Evolutionary conservation across 495 filamentous ascomycete species (phyloP), one percentile per base, ranked within the genome.

Genomic region (Margaritispora aquatica): DNA sequence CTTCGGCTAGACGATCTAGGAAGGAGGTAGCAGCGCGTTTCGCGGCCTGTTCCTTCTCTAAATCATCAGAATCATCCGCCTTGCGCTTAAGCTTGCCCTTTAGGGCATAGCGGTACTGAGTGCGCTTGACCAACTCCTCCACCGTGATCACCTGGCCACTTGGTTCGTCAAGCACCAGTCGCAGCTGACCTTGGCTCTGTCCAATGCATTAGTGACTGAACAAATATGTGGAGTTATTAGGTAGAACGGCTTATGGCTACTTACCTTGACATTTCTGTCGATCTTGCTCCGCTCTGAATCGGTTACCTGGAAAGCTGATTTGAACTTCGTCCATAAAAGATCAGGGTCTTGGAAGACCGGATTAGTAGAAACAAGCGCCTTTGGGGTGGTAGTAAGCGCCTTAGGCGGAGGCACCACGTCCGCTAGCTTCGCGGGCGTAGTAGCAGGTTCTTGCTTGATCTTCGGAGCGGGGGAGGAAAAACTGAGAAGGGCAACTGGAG

Each of bases 81-180:
- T 44, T 44, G 17, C 38, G 38, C 17, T 44, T 44, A n/a, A 44
- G 38, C 38, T 44, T 44, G 7, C 7, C 15, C 7, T n/a, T 44
- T n/a, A 44, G 15, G 15, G 38, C 38, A 44, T 44, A 50, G 11
- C 54, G 38, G 19, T 26, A 20, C 11, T 21, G 41, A 21, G 44
- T 57, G 23, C 41, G 36, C 54, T 49, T 49, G 17, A 57, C 9
- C 1, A 55, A 46, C n/a, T 55, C 59, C 11, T 49, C 52, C 9
- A 61, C 21, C 3, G 36, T 51, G 10, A 56, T 21, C 7, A 56
- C 34, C 21, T 56, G n/a, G 8, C 26, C 59, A 5, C 44, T 55
- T 0, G 10, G 17, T 49, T 55, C 53, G 29, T 61, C 59, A 0
- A 55, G 46, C 2, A 61, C 59, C n/a, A 56, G 15, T 1, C 59